Percentiles rank a stretch among this genome's conserved stretches.
Conservation (phyloP, 2,329 filamentous ascomycete genomes). For the Trichoderma atrobrunneum region DNA sequence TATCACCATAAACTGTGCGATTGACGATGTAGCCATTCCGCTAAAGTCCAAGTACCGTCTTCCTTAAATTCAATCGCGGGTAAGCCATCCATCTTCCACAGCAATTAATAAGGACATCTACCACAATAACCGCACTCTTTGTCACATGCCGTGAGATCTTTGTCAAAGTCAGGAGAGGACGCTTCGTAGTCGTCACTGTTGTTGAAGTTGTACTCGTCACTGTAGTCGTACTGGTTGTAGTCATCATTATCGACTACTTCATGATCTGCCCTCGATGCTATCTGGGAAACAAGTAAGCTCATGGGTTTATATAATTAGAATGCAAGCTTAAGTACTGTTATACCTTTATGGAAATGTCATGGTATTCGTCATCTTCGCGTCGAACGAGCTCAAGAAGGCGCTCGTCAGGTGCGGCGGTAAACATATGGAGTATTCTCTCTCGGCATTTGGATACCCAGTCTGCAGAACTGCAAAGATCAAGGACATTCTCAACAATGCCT, state of each 20-base stretch:
- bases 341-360: neutral
- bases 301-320: neutral
- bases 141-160: neutral
- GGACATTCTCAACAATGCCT: neutral
- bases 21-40: neutral
- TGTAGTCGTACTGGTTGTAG: neutral
- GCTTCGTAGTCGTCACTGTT: neutral
- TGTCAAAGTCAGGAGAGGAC: neutral
- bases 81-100: neutral
- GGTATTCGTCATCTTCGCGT: neutral
- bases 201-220: neutral
- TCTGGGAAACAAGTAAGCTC: neutral
- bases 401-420: neutral
- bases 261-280: neutral
- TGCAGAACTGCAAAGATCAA: neutral
- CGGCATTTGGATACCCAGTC: neutral
- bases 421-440: neutral
- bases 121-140: neutral
- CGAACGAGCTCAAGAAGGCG: neutral
- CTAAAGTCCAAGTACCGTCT: neutral
- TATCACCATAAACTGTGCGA: neutral
- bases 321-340: neutral
- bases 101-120: neutral
- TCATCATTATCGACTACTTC: neutral
- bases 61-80: accelerated